These are phyloP conservation scores for Sporothrix euskadiensis DNA, from an alignment of 2,329 filamentous ascomycete genomes.

Conservation along the genomic window DNA sequence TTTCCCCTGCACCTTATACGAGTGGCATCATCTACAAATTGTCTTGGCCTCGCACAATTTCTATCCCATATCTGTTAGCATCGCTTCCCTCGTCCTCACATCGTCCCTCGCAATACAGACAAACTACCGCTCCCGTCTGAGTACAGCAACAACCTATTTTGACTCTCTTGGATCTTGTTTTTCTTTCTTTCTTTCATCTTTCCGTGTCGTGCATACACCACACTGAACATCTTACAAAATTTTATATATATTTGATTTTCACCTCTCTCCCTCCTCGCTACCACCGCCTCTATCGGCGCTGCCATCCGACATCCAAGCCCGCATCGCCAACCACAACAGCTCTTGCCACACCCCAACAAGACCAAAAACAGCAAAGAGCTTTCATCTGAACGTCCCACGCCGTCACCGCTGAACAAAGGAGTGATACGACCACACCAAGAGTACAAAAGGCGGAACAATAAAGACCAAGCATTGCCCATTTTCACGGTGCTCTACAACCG, in stretches of 20 bases:
- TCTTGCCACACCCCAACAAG: background rate
- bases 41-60: background rate
- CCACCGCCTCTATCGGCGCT: background rate
- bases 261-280: background rate
- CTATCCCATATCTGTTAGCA: background rate
- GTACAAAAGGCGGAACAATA: background rate
- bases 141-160: conserved; percentile 2
- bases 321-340: background rate
- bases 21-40: background rate
- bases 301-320: background rate
- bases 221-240: background rate
- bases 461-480: background rate
- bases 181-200: background rate
- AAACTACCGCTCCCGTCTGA: background rate
- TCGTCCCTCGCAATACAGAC: background rate
- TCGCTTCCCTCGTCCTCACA: background rate
- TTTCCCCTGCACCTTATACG: background rate
- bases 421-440: background rate
- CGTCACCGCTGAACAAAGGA: background rate
- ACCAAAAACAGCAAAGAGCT: background rate
- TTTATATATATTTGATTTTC: no score
- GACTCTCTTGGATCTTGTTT: background rate
- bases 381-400: background rate
- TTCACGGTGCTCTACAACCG: background rate
- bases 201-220: background rate